A percentile compares a stretch with the other conserved stretches of the same genome.
Conservation (phyloP, 768 basidiomycete species). For the Psilocybe cyanescens region DNA sequence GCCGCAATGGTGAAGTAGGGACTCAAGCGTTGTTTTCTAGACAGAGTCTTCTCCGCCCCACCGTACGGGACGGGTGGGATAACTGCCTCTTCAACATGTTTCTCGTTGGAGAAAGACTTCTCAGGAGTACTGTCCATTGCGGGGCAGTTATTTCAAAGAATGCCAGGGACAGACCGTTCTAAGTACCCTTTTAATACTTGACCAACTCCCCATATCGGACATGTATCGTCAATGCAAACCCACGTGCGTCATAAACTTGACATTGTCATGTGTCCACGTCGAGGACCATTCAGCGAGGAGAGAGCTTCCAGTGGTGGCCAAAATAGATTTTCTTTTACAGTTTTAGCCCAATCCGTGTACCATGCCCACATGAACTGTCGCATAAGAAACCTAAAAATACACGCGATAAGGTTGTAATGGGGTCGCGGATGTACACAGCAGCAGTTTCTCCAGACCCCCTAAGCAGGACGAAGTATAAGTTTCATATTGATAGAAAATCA, state of each 20-base stretch:
- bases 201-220: background rate
- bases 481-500: no score
- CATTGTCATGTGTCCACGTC: background rate
- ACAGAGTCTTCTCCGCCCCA: background rate
- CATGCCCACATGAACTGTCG: background rate
- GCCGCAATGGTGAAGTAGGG: constrained; percentile 67
- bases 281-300: background rate
- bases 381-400: no score
- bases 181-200: background rate
- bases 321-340: background rate
- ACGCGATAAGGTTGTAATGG: no score
- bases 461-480: background rate
- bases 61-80: background rate
- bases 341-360: background rate
- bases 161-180: background rate
- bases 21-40: constrained; percentile 50
- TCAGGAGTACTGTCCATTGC: constrained; percentile 4
- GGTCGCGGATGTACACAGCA: background rate
- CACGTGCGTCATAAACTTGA: constrained; percentile 13
- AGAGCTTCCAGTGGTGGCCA: background rate
- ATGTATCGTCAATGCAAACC: background rate
- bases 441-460: background rate
- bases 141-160: background rate
- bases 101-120: constrained; percentile 3
- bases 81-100: constrained; percentile 2